Conservation (phyloP, 2,329 filamentous ascomycete genomes). For the Cercospora sojina region DNA sequence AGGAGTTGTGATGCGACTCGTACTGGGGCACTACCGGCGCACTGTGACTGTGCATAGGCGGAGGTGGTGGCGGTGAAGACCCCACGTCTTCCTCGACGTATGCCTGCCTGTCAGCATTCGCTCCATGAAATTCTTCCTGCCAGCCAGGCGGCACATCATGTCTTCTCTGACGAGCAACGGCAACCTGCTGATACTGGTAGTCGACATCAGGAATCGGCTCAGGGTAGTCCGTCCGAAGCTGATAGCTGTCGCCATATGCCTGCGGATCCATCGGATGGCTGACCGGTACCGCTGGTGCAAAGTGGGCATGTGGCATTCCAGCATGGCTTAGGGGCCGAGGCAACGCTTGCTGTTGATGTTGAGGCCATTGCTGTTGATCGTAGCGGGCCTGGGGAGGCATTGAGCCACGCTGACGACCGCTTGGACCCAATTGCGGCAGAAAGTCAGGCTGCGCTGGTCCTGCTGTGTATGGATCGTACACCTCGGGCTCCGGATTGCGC, state of each 20-base stretch:
- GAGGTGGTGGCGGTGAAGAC: conserved; percentile 36
- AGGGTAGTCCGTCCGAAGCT: conserved; percentile 32
- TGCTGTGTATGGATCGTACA: conserved; percentile 36
- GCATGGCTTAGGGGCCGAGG: conserved; percentile 29
- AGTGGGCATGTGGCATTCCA: conserved; percentile 45
- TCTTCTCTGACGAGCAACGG: conserved; percentile 25
- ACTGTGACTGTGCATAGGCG: conserved; percentile 40
- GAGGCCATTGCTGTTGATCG: conserved; percentile 17
- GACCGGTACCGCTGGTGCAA: conserved; percentile 54
- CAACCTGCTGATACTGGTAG: conserved; percentile 34
- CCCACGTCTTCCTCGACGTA: conserved; percentile 29
- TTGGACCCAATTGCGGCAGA: conserved; percentile 38
- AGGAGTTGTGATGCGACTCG: conserved; percentile 20
- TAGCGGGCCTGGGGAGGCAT: conserved; percentile 31
- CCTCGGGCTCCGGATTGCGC: conserved; percentile 21
- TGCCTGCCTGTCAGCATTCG: conserved; percentile 25
- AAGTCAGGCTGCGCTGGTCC: conserved; percentile 45
- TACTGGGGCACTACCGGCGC: conserved; percentile 35
- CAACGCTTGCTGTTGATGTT: conserved; percentile 26
- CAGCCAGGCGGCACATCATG: conserved; percentile 32
- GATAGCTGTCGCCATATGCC: conserved; percentile 32
- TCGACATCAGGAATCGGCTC: conserved; percentile 39
- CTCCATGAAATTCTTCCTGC: conserved; percentile 32
- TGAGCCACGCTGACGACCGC: conserved; percentile 30
- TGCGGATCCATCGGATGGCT: conserved; percentile 50